Conservation (phyloP, 106 monocot genomes). For the Apostasia shenzhenica region DNA sequence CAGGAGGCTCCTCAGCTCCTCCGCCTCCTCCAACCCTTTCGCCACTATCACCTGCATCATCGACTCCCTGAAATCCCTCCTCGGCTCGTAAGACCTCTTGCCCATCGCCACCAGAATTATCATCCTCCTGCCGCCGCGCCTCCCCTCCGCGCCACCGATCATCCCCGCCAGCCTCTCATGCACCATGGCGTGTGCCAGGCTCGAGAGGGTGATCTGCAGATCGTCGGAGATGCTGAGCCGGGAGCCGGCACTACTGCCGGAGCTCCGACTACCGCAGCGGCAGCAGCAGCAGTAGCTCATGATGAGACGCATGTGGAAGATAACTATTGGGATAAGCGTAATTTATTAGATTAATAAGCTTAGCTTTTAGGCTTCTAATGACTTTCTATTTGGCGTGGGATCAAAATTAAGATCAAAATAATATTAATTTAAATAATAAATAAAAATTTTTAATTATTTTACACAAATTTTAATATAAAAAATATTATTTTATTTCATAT, state of each 20-base stretch:
- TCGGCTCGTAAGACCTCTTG: conserved; percentile 26
- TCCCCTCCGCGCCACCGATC: conserved; percentile 7
- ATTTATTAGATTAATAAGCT: too few species aligned
- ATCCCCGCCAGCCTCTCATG: conserved; percentile 40
- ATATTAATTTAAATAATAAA: too few species aligned
- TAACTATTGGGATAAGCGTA: too few species aligned
- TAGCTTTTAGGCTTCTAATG: too few species aligned
- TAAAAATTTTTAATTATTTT: too few species aligned
- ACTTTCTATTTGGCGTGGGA: too few species aligned
- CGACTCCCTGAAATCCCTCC: conserved; percentile 37
- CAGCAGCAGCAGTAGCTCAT: too few species aligned
- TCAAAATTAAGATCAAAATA: too few species aligned
- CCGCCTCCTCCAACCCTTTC: conserved; percentile 40
- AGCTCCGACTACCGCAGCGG: too few species aligned
- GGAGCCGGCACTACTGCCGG: conserved; percentile 4
- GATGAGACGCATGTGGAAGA: too few species aligned
- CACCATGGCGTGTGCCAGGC: conserved; percentile 34
- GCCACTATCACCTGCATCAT: conserved; percentile 47
- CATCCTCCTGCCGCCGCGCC: conserved; percentile 2
- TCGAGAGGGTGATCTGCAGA: conserved; percentile 9
- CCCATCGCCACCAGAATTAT: conserved; percentile 42
- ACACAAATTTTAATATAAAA: too few species aligned
- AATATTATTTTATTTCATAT: too few species aligned
- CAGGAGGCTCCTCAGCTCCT: conserved; percentile 38
- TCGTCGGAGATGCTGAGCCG: conserved; percentile 20